Conservation (phyloP, 768 basidiomycete genomes). For the Mycena floridula region DNA sequence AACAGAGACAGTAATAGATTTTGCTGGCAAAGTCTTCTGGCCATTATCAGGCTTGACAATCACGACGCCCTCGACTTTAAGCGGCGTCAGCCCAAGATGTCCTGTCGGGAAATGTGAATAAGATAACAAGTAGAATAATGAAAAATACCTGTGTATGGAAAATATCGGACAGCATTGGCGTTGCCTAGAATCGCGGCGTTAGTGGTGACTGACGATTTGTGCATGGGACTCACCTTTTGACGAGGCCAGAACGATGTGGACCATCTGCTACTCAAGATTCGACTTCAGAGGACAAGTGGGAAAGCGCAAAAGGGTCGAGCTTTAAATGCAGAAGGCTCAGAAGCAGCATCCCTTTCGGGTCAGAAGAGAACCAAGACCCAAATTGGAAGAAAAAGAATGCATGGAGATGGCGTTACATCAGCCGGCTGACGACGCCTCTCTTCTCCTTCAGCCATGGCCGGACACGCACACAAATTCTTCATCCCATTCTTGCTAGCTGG, state of each 20-base stretch:
- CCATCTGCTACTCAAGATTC: no score
- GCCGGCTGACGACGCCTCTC: constrained; percentile 2
- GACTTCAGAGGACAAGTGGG: no score
- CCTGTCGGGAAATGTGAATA: no score
- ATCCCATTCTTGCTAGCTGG: constrained; percentile 80
- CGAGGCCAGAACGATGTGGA: constrained; percentile 62
- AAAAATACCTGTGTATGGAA: constrained; percentile 70
- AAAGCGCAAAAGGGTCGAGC: no score
- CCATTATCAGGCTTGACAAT: constrained; percentile 68
- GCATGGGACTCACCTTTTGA: constrained; percentile 36
- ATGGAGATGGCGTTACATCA: not conserved
- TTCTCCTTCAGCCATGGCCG: constrained; percentile 45
- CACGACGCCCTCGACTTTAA: constrained; percentile 77
- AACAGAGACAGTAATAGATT: constrained; percentile 64
- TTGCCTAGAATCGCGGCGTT: no score
- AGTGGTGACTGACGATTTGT: no score
- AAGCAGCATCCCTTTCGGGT: no score
- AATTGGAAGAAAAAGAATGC: no score
- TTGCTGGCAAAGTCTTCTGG: constrained; percentile 58
- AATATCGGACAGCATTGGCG: constrained; percentile 67
- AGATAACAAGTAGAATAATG: no score
- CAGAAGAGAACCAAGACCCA: no score
- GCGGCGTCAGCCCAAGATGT: constrained; percentile 76
- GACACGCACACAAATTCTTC: constrained; percentile 56
- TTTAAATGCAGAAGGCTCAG: no score